Conservation (phyloP, 169 alveolate genomes). For the Plasmodium berghei region DNA sequence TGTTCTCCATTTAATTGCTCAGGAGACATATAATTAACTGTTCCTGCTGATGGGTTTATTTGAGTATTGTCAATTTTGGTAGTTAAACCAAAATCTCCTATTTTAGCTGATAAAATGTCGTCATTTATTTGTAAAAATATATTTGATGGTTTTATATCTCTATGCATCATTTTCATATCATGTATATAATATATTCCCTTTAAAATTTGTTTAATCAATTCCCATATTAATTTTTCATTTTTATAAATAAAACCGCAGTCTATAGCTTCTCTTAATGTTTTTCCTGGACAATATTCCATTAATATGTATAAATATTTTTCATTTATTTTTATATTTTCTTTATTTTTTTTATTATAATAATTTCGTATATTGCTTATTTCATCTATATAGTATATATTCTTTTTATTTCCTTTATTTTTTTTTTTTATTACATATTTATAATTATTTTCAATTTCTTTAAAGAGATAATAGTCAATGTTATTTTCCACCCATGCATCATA, state of each 20-base stretch:
- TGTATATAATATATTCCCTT: constrained; percentile 89
- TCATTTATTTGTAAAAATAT: constrained; percentile 86
- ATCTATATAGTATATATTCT: constrained; percentile 21
- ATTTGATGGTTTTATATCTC: constrained; percentile 90
- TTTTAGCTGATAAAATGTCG: constrained; percentile 80
- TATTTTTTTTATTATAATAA: constrained; percentile 49
- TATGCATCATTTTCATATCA: constrained; percentile 89
- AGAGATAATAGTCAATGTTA: constrained; percentile 77
- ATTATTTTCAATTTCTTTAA: constrained; percentile 20
- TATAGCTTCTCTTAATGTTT: constrained; percentile 84
- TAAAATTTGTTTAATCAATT: constrained; percentile 85
- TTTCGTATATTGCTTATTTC: constrained; percentile 45
- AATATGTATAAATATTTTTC: constrained; percentile 85
- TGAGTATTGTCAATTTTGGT: constrained; percentile 80
- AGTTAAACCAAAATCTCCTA: constrained; percentile 90
- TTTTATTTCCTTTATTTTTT: constrained; percentile 17
- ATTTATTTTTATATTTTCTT: constrained; percentile 63
- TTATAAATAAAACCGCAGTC: constrained; percentile 79
- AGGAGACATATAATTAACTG: constrained; percentile 89
- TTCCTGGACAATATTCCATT: constrained; percentile 90
- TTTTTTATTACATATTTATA: constrained; percentile 1
- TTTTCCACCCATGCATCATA: constrained; percentile 91
- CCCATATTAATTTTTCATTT: constrained; percentile 83
- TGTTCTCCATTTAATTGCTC: constrained; percentile 86
- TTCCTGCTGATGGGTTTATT: constrained; percentile 84